Evolutionary conservation across 257 asterid genomes (phyloP).

Genomic region (Nicotiana undulata): DNA sequence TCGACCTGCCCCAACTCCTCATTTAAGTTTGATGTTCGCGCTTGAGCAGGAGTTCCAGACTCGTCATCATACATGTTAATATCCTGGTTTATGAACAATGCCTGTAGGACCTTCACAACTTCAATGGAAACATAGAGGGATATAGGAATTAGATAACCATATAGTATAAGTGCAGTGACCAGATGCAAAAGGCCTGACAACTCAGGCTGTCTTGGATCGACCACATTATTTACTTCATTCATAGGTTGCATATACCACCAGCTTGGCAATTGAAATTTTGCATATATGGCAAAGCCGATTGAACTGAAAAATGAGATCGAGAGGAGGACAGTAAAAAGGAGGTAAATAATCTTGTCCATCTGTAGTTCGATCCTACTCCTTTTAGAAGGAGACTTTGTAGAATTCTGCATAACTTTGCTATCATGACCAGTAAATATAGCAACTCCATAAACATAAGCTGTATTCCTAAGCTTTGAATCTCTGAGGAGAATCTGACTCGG

Average conservation of each 20-base stretch:
- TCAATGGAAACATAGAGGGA: slow-evolving; percentile 93
- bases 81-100: slow-evolving; percentile 76
- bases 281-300: slow-evolving; percentile 62
- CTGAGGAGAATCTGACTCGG: slow-evolving; percentile 89
- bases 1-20: slow-evolving; percentile 94
- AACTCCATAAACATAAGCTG: slow-evolving; percentile 72
- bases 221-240: slow-evolving; percentile 35
- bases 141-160: slow-evolving; percentile 89
- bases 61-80: slow-evolving; percentile 84
- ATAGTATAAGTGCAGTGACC: slow-evolving; percentile 83
- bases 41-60: slow-evolving; percentile 89
- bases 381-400: slow-evolving; percentile 88
- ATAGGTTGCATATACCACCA: slow-evolving; percentile 92
- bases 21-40: slow-evolving; percentile 86
- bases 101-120: slow-evolving; percentile 89
- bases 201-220: slow-evolving; percentile 49
- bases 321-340: slow-evolving; percentile 66
- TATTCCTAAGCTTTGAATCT: slow-evolving; percentile 92
- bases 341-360: slow-evolving; percentile 84
- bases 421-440: slow-evolving; percentile 85
- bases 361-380: slow-evolving; percentile 82
- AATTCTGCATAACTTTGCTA: slow-evolving; percentile 91
- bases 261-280: slow-evolving; percentile 58
- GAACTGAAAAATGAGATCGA: slow-evolving; percentile 70
- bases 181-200: slow-evolving; percentile 69